Base-by-base conservation (phyloP, 1,139 yeast genomes). In the Suhomyces kunorum region DNA sequence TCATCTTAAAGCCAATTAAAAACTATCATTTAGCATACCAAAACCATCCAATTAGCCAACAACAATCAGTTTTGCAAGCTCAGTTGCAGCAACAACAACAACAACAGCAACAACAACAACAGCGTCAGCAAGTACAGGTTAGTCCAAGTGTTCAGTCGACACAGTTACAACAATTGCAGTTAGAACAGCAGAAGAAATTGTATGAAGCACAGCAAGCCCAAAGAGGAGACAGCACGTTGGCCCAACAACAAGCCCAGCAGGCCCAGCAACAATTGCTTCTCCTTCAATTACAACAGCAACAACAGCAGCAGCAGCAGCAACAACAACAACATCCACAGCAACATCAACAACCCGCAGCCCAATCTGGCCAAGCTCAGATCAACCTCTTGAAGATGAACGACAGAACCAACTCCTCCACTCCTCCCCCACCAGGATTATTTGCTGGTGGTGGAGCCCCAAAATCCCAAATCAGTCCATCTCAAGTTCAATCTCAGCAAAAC, bases 21-120 rank as follows among this genome's bases (percentile, higher is more conserved):
- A 72, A 71, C 47, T 72, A 72, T 47, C 76, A 72, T 49, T 66
- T 72, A 53, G 74, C 77, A 11, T 72, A 71, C 51, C 72, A 66
- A 48, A 71, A 71, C 53, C 78, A 71, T 48, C 75, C 73, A 36
- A 64, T 66, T 44, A 55, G 61, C 35, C 76, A 71, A 52, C 74
- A 68, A 47, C 71, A 62, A 46, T 55, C 67, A 3, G 61, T 68
- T 29, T 55, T 66, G 32, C 56, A 55, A 39, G 52, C 53, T 13
- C 59, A 51, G 36, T 46, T 45, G 16, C 55, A 50, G 32, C 55
- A 51, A 32, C 56, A 52, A 29, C 51, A 43, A 13, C 56, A 43
- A 20, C 54, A 50, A 32, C 56, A 51, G 31, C 51, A 43, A 14
- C 56, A 43, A 19, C 53, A n/a, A 29, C 51, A 43, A 13, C 56